These are phyloP conservation scores for Xylariaceae sp. DNA, from an alignment of 2,329 filamentous ascomycete species.

Conservation along the genomic window DNA sequence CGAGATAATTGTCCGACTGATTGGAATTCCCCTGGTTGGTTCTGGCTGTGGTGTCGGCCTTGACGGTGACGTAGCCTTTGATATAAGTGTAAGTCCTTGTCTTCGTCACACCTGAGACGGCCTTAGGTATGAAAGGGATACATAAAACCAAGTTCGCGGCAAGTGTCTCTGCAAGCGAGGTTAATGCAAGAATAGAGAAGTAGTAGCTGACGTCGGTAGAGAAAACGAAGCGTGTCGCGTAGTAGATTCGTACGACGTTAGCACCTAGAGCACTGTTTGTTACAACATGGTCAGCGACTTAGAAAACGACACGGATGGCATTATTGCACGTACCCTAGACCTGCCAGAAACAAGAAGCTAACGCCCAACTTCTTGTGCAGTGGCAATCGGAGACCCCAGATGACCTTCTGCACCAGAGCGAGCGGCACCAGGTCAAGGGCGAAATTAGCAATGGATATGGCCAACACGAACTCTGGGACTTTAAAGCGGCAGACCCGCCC, in stretches of 20 bases:
- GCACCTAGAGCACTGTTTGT: slow-evolving; percentile 3
- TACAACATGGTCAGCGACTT: neutral
- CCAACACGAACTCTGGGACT: slow-evolving; percentile 7
- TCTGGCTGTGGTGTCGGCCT: too few species aligned
- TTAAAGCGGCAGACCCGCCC: slow-evolving; percentile 6
- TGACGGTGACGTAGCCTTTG: neutral
- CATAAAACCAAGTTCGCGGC: slow-evolving; percentile 10
- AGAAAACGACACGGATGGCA: neutral
- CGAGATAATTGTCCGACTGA: neutral
- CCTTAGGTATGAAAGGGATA: slow-evolving; percentile 5
- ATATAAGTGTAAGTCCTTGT: neutral
- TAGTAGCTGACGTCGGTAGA: slow-evolving; percentile 12
- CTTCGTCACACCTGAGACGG: slow-evolving; percentile 6
- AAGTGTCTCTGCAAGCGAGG: slow-evolving; percentile 9
- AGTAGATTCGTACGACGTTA: slow-evolving; percentile 7
- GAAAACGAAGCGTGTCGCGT: slow-evolving; percentile 8
- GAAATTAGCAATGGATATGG: slow-evolving; percentile 8
- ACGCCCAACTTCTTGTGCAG: slow-evolving; percentile 10
- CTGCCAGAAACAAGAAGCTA: slow-evolving; percentile 12
- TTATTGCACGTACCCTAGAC: slow-evolving; percentile 6
- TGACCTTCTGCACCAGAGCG: slow-evolving; percentile 11
- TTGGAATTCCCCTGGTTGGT: neutral
- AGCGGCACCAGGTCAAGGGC: slow-evolving; percentile 9
- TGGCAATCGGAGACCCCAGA: slow-evolving; percentile 8
- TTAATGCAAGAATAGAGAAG: slow-evolving; percentile 10